Conservation (phyloP, 2,329 filamentous ascomycete species). For the Neopestalotiopsis rosae region DNA sequence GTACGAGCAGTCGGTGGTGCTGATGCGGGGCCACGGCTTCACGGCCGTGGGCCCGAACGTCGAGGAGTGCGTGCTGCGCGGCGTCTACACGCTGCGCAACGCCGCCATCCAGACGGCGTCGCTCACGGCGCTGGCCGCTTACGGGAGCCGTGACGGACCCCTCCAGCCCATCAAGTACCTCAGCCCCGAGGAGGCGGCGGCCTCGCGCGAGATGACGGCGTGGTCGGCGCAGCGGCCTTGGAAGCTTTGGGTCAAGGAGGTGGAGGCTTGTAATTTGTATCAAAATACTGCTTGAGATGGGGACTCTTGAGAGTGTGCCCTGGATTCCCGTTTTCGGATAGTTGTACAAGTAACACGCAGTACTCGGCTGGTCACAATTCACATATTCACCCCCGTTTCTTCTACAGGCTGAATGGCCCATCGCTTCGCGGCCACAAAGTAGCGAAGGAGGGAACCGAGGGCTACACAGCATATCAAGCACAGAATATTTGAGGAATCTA, state of each 20-base stretch:
- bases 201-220: conserved; percentile 12
- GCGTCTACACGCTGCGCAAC: conserved; percentile 50
- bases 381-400: too few species aligned
- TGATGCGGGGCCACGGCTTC: conserved; percentile 53
- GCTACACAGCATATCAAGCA: too few species aligned
- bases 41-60: conserved; percentile 43
- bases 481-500: too few species aligned
- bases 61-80: conserved; percentile 44
- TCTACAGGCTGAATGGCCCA: too few species aligned
- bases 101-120: conserved; percentile 47
- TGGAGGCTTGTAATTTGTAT: conserved; percentile 16
- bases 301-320: too few species aligned
- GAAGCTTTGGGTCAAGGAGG: conserved; percentile 18
- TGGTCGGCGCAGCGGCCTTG: conserved; percentile 16
- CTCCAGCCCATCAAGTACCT: conserved; percentile 19
- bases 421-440: too few species aligned
- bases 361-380: too few species aligned
- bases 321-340: background rate
- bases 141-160: conserved; percentile 15
- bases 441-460: too few species aligned
- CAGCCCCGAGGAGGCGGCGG: conserved; percentile 18
- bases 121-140: conserved; percentile 26
- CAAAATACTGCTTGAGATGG: conserved; percentile 14
- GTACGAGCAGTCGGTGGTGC: conserved; percentile 38
- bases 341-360: background rate